These are phyloP conservation scores for Chalara sp. DNA, from an alignment of 2,329 filamentous ascomycete species.

Conservation along the genomic window DNA sequence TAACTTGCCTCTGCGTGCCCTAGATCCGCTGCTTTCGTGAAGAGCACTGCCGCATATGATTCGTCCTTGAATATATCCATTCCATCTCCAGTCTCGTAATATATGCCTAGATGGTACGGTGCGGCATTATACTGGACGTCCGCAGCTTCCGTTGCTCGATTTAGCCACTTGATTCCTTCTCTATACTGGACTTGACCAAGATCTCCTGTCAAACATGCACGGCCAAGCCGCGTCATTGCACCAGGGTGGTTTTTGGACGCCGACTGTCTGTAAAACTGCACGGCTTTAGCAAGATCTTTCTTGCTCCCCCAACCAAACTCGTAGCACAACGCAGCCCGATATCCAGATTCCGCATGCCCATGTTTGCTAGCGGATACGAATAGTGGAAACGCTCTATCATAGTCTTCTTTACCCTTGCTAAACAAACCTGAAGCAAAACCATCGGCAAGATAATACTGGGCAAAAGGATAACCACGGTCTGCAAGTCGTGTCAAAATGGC, in stretches of 20 bases:
- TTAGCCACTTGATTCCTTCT: slow-evolving; percentile 94
- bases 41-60: slow-evolving; percentile 84
- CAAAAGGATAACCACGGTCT: slow-evolving; percentile 88
- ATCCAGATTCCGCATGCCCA: slow-evolving; percentile 92
- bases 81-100: slow-evolving; percentile 91
- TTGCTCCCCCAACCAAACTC: slow-evolving; percentile 97
- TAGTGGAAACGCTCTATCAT: slow-evolving; percentile 84
- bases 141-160: slow-evolving; percentile 82
- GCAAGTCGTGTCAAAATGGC: slow-evolving; percentile 81
- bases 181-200: slow-evolving; percentile 80
- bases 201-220: slow-evolving; percentile 84
- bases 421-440: slow-evolving; percentile 92
- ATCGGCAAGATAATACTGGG: slow-evolving; percentile 94
- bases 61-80: slow-evolving; percentile 91
- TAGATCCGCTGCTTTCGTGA: slow-evolving; percentile 88
- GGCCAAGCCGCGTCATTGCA: slow-evolving; percentile 85
- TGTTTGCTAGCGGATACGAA: slow-evolving; percentile 94
- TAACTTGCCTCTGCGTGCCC: slow-evolving; percentile 82
- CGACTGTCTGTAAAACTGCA: slow-evolving; percentile 85
- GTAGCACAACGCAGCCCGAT: slow-evolving; percentile 89
- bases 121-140: slow-evolving; percentile 89
- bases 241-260: slow-evolving; percentile 93
- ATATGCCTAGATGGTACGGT: slow-evolving; percentile 79
- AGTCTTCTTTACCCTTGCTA: slow-evolving; percentile 88
- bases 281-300: slow-evolving; percentile 83